Evolutionary conservation across 371 early-diverging fungal species (phyloP), one percentile per base, ranked within the genome.

Genomic region (Rozella allomycis): DNA sequence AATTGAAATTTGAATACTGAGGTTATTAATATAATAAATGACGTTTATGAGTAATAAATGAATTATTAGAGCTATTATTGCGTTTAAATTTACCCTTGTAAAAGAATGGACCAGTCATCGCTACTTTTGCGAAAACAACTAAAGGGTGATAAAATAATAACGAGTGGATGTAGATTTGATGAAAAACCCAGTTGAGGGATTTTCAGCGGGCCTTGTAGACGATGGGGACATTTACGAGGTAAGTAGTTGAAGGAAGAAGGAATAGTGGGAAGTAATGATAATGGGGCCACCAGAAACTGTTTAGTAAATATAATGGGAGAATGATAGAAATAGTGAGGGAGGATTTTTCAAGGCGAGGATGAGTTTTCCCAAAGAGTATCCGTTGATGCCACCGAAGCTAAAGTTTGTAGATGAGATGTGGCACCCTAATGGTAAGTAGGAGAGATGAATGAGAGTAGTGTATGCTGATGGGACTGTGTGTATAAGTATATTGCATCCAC

Each of bases 301-400:
- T 19, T 90, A 80, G n/a, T n/a, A n/a, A n/a, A n/a, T n/a, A n/a
- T n/a, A n/a, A n/a, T n/a, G n/a, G n/a, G n/a, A n/a, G n/a, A n/a
- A n/a, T n/a, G n/a, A n/a, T n/a, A n/a, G n/a, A n/a, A n/a, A n/a
- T n/a, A n/a, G n/a, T 30, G 91, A 90, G 43, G 81, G 79, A 29
- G 91, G 87, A 2, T 79, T 87, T 50, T 84, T 83, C 61, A 79
- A 68, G 47, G 84, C 83, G 8, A 58, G 52, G 20, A 58, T 86
- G 50, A 49, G 66, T 2, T 90, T 90, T 52, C 87, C 87, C 10
- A 46, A 43, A 17, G 42, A 51, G 10, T 58, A 58, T 37, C 58
- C 58, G 12, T 47, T 74, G 34, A 58, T 67, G 54, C 88, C 88
- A 25, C 93, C 93, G 17, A 69, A 60, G 36, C 65, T 87, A 56